Percentiles rank a stretch among this genome's conserved stretches.
Evolutionary conservation across 192 early-diverging fungal genomes (phyloP).

Genomic region (Lobulomyces angularis): DNA sequence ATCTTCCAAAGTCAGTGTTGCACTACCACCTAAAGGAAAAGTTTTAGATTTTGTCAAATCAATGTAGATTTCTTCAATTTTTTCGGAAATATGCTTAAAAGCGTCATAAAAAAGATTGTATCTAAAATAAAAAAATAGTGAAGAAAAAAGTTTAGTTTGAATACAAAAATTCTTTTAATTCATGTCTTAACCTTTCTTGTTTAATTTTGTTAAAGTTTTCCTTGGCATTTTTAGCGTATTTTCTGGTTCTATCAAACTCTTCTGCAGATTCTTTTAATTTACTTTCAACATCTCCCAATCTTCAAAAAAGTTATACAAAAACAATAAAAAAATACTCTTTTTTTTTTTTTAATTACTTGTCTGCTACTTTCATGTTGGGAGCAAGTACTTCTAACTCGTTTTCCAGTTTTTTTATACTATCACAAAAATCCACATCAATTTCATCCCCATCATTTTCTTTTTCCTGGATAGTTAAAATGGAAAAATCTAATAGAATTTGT

Average conservation of each 20-base stretch:
- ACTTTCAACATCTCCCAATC: constrained; percentile 67
- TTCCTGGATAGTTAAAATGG: constrained; percentile 34
- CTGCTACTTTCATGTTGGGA: constrained; percentile 82
- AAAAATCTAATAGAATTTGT: constrained; percentile 50
- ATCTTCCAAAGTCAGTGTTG: constrained; percentile 85
- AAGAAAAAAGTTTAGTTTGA: not conserved
- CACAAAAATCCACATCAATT: constrained; percentile 54
- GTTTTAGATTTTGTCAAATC: constrained; percentile 74
- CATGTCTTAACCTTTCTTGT: constrained; percentile 45
- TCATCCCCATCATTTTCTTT: constrained; percentile 31
- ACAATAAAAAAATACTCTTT: constrained; percentile 1
- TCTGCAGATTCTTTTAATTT: constrained; percentile 65
- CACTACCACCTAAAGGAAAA: constrained; percentile 88
- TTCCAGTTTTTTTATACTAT: constrained; percentile 40
- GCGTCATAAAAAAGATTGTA: constrained; percentile 67
- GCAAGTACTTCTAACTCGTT: constrained; percentile 72
- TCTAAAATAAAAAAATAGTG: constrained; percentile 17
- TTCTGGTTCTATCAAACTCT: constrained; percentile 73
- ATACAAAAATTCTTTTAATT: constrained; percentile 1
- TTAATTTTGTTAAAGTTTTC: constrained; percentile 70
- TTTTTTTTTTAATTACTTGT: constrained; percentile 34
- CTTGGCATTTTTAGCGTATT: constrained; percentile 68
- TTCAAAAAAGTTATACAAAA: constrained; percentile 9
- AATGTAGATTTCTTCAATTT: constrained; percentile 94
- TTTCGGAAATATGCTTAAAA: constrained; percentile 77